Percentiles rank a stretch among this genome's conserved stretches.
These are phyloP conservation scores for Acacia melanoxylon DNA, from an alignment of 306 rosid species.

Conservation along the genomic window DNA sequence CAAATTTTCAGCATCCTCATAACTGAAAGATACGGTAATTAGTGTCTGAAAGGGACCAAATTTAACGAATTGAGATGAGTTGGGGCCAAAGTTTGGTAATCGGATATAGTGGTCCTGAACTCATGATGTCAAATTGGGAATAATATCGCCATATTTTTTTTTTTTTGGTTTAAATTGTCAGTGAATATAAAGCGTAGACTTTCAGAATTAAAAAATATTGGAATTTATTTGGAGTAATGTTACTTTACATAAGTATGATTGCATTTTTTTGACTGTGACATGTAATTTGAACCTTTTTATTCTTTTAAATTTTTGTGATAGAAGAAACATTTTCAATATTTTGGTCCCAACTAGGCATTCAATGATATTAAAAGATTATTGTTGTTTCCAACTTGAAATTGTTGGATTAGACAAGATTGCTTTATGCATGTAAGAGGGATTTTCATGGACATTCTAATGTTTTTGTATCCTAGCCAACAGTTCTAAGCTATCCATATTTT, in stretches of 20 bases:
- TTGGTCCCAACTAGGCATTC: neutral
- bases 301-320: neutral
- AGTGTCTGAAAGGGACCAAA: too few species aligned
- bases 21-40: too few species aligned
- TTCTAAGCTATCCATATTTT: neutral
- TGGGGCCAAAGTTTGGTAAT: neutral
- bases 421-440: neutral
- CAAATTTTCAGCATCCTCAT: too few species aligned
- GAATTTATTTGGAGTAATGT: neutral
- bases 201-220: neutral
- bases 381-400: neutral
- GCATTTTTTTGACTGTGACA: neutral
- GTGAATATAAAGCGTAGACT: neutral
- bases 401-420: neutral
- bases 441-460: neutral
- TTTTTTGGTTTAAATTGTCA: neutral
- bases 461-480: neutral
- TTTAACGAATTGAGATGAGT: neutral
- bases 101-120: neutral
- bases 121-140: neutral
- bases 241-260: too few species aligned
- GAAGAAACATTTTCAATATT: neutral
- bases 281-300: neutral
- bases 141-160: neutral
- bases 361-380: neutral